phyloP scores from a whole-genome alignment of 2,329 filamentous ascomycete genomes.

The Chrysosporium queenslandicum region DNA sequence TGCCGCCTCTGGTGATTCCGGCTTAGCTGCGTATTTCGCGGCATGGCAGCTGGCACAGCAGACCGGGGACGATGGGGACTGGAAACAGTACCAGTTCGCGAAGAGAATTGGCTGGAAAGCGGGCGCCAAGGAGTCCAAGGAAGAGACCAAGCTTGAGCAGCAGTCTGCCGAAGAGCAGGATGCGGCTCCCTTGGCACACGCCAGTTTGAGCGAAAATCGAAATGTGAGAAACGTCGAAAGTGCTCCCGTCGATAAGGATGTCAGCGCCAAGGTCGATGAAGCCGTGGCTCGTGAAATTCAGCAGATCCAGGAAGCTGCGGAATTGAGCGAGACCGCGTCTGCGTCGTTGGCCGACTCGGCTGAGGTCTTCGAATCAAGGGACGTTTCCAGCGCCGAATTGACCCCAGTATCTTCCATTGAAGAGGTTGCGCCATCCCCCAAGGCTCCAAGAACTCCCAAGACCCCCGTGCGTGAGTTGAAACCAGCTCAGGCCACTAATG shows the following conservation, averaged over 20 bases:
- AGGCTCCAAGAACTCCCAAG: conserved; percentile 38
- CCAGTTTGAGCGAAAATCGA: conserved; percentile 49
- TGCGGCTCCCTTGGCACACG: conserved; percentile 28
- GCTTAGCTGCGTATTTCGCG: conserved; percentile 83
- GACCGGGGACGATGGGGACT: conserved; percentile 63
- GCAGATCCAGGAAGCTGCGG: conserved; percentile 46
- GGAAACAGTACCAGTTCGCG: conserved; percentile 83
- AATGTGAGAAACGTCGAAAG: conserved; percentile 50
- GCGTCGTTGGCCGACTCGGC: conserved; percentile 23
- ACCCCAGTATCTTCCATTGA: conserved; percentile 18
- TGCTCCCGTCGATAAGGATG: conserved; percentile 38
- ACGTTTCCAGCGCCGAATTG: conserved; percentile 22
- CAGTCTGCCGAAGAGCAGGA: conserved; percentile 17
- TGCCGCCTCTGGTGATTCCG: conserved; percentile 45
- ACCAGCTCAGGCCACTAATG: conserved; percentile 41
- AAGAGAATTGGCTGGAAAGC: conserved; percentile 82
- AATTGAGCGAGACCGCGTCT: conserved; percentile 32
- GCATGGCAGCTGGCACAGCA: conserved; percentile 72
- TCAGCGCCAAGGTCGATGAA: conserved; percentile 71
- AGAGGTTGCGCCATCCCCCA: conserved; percentile 28
- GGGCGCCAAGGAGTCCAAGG: conserved; percentile 31
- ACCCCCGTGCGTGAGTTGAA: conserved; percentile 48
- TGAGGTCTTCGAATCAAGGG: conserved; percentile 14
- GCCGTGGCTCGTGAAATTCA: conserved; percentile 68
- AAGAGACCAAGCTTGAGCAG: conserved; percentile 21